phyloP scores from a whole-genome alignment of 441 rosid species.

The Arabidopsis lyrata region DNA sequence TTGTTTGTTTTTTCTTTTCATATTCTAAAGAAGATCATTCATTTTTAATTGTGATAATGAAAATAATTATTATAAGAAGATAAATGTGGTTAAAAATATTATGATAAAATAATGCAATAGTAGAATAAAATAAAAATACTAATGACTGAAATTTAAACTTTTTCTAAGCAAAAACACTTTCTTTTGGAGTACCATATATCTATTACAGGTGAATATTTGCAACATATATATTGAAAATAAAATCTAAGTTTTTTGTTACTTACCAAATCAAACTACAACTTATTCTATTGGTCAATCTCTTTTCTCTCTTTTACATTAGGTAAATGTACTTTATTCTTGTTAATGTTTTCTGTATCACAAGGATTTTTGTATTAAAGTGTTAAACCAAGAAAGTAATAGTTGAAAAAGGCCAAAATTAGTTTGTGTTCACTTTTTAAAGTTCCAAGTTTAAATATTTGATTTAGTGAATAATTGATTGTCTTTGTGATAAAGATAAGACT shows the following conservation, averaged over 20 bases:
- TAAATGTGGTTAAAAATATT: background rate
- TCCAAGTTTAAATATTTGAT: background rate
- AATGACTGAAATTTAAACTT: background rate
- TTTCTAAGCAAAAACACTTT: background rate
- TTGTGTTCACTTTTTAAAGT: background rate
- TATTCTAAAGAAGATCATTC: constrained; percentile 34
- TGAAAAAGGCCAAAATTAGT: background rate
- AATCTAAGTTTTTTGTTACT: background rate
- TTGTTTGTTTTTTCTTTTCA: constrained; percentile 14
- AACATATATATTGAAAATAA: background rate
- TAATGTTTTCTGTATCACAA: background rate
- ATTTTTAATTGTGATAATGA: constrained; percentile 7
- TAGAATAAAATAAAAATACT: background rate
- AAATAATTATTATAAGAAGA: background rate
- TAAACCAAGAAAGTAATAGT: constrained; percentile 1
- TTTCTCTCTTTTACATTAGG: background rate
- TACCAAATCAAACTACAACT: background rate
- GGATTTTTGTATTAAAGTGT: background rate
- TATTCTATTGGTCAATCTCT: background rate
- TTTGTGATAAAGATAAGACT: constrained; percentile 25
- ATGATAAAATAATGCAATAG: background rate
- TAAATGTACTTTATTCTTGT: background rate
- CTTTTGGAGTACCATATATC: background rate
- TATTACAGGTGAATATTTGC: background rate
- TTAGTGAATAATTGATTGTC: background rate